Evolutionary conservation across 352 stramenopile genomes (phyloP).

Genomic region (Pythium scleroteichum): DNA sequence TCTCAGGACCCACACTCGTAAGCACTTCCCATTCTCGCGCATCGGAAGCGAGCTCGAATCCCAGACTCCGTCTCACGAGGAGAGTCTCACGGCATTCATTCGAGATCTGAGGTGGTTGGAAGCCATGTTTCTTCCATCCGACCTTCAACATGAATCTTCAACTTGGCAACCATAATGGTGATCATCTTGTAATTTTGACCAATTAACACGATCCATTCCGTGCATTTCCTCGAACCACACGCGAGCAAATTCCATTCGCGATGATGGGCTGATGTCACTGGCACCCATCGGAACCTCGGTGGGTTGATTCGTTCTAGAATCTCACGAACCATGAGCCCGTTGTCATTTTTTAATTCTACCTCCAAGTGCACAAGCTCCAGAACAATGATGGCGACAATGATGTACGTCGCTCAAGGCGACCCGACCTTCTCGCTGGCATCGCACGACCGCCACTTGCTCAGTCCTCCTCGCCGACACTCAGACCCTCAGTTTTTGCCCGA

Average conservation of each 20-base stretch:
- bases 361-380: background rate
- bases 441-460: background rate
- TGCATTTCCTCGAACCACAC: too few relatives aligned
- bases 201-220: background rate
- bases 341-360: background rate
- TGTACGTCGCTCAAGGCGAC: conserved; percentile 13
- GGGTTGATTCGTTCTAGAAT: background rate
- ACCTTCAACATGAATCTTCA: conserved; percentile 1
- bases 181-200: background rate
- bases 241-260: background rate
- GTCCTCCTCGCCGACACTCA: background rate
- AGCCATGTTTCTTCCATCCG: background rate
- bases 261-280: background rate
- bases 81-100: background rate
- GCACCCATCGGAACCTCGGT: too few relatives aligned
- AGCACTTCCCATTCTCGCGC: too few relatives aligned
- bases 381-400: conserved; percentile 17
- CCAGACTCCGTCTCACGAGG: too few relatives aligned
- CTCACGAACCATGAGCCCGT: background rate
- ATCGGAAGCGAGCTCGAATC: too few relatives aligned
- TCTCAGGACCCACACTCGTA: too few relatives aligned
- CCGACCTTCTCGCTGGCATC: conserved; percentile 1
- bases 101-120: too few relatives aligned
- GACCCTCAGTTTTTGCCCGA: conserved; percentile 1
- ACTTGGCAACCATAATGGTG: background rate